These are phyloP conservation scores for Puccinia horiana DNA, from an alignment of 1,284 basidiomycete genomes.

Conservation along the genomic window DNA sequence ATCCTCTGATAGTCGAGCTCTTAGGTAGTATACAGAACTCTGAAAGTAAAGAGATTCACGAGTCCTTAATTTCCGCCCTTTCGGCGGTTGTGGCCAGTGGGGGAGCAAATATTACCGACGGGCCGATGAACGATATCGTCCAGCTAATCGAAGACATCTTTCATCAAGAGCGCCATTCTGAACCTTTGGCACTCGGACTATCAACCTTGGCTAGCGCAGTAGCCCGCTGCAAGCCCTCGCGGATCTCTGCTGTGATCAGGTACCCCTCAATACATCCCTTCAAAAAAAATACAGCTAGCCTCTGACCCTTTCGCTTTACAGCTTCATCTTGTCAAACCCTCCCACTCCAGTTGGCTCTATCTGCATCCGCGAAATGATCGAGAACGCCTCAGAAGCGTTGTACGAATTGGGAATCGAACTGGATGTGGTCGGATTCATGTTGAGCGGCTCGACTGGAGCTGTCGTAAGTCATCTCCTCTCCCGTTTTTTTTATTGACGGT, in stretches of 20 bases:
- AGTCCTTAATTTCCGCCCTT: slow-evolving; percentile 36
- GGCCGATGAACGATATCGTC: slow-evolving; percentile 30
- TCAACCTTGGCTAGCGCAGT: slow-evolving; percentile 29
- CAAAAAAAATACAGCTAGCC: not conserved
- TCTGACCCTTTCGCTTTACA: slow-evolving; percentile 12
- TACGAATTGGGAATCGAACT: slow-evolving; percentile 39
- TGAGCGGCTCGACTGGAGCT: slow-evolving; percentile 10
- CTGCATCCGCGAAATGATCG: slow-evolving; percentile 45
- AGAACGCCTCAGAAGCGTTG: slow-evolving; percentile 38
- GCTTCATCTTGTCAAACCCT: slow-evolving; percentile 39
- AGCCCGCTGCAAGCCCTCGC: slow-evolving; percentile 15
- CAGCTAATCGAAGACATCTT: slow-evolving; percentile 42
- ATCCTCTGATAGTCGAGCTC: slow-evolving; percentile 59
- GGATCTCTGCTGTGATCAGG: slow-evolving; percentile 5
- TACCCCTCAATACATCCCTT: not conserved
- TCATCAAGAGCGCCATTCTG: slow-evolving; percentile 30
- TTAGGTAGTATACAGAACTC: slow-evolving; percentile 16
- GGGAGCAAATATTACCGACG: slow-evolving; percentile 33
- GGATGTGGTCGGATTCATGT: slow-evolving; percentile 18
- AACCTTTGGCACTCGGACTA: slow-evolving; percentile 37
- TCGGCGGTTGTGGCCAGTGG: slow-evolving; percentile 38
- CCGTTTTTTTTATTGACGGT: not conserved
- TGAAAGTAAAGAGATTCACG: slow-evolving; percentile 32
- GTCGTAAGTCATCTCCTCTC: slow-evolving; percentile 24
- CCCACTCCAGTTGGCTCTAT: slow-evolving; percentile 33